Percentiles rank a stretch among this genome's conserved stretches.
Conservation (phyloP, 139 green algal species). For the Microglena sp. region DNA sequence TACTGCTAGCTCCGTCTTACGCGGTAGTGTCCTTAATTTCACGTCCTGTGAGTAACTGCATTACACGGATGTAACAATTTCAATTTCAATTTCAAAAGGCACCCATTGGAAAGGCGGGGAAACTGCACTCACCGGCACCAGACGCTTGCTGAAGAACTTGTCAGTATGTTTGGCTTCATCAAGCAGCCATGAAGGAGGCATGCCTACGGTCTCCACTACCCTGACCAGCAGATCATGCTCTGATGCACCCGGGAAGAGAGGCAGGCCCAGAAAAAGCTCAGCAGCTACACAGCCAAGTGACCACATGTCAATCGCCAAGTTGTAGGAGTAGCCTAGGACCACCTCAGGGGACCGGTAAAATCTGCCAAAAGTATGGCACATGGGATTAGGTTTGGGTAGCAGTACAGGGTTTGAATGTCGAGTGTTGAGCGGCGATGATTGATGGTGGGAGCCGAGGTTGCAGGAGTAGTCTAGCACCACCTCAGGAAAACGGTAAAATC, state of each 20-base stretch:
- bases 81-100: no score
- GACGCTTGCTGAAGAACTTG: constrained; percentile 66
- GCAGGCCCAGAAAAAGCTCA: constrained; percentile 89
- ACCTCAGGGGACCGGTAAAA: constrained; percentile 77
- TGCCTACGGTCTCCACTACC: constrained; percentile 81
- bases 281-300: constrained; percentile 86
- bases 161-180: constrained; percentile 45
- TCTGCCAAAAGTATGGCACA: no score
- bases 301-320: constrained; percentile 93
- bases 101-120: neutral
- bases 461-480: constrained; percentile 78
- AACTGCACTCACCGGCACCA: neutral
- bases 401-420: no score
- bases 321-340: constrained; percentile 73
- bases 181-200: constrained; percentile 57
- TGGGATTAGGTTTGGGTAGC: neutral
- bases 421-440: no score
- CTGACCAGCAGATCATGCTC: constrained; percentile 82
- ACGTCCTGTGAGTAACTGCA: no score
- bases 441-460: no score
- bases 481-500: constrained; percentile 68
- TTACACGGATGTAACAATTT: no score
- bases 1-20: no score
- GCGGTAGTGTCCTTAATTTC: no score
- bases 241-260: constrained; percentile 86